Evolutionary conservation across 1,284 basidiomycete species (phyloP), one percentile per base, ranked within the genome.

Genomic region (Mycena citricolor): DNA sequence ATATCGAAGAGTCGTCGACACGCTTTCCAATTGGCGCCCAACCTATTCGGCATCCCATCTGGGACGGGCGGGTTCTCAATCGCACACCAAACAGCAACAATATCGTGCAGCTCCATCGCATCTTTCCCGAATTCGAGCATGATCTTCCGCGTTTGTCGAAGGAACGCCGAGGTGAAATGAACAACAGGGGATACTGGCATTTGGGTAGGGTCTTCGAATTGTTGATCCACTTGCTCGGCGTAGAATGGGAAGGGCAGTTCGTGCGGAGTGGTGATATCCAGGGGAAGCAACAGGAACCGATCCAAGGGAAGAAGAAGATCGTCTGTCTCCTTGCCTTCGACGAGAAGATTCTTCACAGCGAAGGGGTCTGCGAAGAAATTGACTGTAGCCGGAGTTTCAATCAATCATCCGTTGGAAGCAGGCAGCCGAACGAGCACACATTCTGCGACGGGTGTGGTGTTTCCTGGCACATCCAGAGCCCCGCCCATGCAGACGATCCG

Each of bases 351-450:
- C 40, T 79, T 76, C 8, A 88, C 90, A 1, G 94, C 91, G 58
- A 76, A 91, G 2, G 94, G 92, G 59, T 97, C 94, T 3, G 94
- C 93, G 54, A 87, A 97, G 60, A 89, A 93, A 68, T 97, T 97
- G 77, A 97, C 81, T 92, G 58, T 6, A 43, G 29, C 30, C 30
- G n/a, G n/a, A 10, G 42, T 25, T n/a, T 36, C 6, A 44, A 7
- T 19, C 46, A 23, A 56, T 13, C 13, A 35, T 17, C 38, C 51
- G 38, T 23, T 38, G 35, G 23, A 39, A 6, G 12, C 17, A 4
- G 11, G 7, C 16, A 23, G 8, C 28, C 21, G 8, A 20, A 5
- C 22, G 17, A 2, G 14, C 62, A 53, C 58, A 86, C 87, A 90
- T 64, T 95, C 93, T 44, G 91, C 86, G 0, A 81, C 74, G 4